A percentile compares a stretch with the other conserved stretches of the same genome.
These are phyloP conservation scores for Leccinellum luteum DNA, from an alignment of 768 basidiomycete species.

Conservation along the genomic window DNA sequence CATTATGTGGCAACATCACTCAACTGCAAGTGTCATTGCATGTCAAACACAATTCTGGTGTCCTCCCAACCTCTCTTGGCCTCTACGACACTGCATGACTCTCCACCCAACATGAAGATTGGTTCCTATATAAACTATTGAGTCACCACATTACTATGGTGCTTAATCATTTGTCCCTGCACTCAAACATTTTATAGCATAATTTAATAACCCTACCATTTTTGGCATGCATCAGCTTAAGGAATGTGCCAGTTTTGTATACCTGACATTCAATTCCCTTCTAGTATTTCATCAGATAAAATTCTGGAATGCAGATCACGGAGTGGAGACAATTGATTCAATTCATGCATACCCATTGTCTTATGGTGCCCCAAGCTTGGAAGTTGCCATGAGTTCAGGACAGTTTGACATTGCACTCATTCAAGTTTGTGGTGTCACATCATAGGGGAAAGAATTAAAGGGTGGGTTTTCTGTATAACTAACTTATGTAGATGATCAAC, in stretches of 20 bases:
- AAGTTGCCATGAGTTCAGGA: not conserved
- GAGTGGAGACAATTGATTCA: not conserved
- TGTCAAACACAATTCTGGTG: not conserved
- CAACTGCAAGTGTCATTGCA: not conserved
- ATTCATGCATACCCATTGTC: not conserved
- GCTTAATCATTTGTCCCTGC: not conserved
- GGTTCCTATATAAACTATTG: no score
- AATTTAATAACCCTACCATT: not conserved
- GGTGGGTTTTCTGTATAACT: not conserved
- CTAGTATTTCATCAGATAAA: not conserved
- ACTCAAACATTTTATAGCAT: not conserved
- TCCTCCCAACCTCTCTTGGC: not conserved
- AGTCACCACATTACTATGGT: not conserved
- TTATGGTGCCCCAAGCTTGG: not conserved
- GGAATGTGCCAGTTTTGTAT: not conserved
- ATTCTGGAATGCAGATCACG: not conserved
- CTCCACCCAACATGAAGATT: no score
- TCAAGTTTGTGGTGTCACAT: not conserved
- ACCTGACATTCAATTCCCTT: not conserved
- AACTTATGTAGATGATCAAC: no score
- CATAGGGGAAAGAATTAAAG: not conserved
- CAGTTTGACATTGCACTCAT: not conserved
- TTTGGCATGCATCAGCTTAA: not conserved
- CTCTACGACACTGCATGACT: no score
- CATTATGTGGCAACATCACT: no score